phyloP scores from a whole-genome alignment of 495 filamentous ascomycete genomes.

The Hyaloscypha variabilis region DNA sequence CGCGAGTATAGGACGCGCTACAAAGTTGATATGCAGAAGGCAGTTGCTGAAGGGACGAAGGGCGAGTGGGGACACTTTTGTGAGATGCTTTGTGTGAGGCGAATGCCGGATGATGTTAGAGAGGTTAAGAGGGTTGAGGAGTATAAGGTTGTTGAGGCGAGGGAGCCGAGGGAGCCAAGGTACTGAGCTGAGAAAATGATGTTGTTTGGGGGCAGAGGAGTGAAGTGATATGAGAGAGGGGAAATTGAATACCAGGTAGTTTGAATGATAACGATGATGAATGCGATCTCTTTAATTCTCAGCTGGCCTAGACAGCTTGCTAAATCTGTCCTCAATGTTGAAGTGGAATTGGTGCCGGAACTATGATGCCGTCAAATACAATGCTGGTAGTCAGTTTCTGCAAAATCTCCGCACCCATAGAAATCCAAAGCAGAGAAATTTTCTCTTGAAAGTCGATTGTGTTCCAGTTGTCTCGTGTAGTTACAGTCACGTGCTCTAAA shows the following conservation, averaged over 20 bases:
- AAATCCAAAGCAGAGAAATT: too few relatives aligned
- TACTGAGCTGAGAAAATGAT: neutral
- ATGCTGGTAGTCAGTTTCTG: too few relatives aligned
- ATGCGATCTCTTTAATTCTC: neutral
- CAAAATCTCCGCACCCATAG: too few relatives aligned
- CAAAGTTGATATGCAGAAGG: conserved; percentile 66
- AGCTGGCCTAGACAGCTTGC: neutral
- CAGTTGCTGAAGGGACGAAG: conserved; percentile 51
- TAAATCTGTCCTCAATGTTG: neutral
- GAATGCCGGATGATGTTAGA: conserved; percentile 56
- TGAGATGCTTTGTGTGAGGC: conserved; percentile 50
- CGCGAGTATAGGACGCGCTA: conserved; percentile 72
- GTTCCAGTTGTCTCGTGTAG: too few relatives aligned
- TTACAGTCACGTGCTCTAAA: too few relatives aligned
- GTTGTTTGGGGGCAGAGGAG: too few relatives aligned
- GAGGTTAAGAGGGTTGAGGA: conserved; percentile 30
- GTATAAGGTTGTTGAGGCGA: conserved; percentile 12
- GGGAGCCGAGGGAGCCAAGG: neutral
- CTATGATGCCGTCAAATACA: neutral
- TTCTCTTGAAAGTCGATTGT: too few relatives aligned
- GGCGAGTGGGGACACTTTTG: conserved; percentile 57
- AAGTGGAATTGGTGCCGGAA: neutral
- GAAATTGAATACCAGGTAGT: neutral
- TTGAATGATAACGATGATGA: neutral
- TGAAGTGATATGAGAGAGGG: neutral